These are phyloP conservation scores for Ogataea trehaloabstinens DNA, from an alignment of 805 yeast species.

Conservation along the genomic window DNA sequence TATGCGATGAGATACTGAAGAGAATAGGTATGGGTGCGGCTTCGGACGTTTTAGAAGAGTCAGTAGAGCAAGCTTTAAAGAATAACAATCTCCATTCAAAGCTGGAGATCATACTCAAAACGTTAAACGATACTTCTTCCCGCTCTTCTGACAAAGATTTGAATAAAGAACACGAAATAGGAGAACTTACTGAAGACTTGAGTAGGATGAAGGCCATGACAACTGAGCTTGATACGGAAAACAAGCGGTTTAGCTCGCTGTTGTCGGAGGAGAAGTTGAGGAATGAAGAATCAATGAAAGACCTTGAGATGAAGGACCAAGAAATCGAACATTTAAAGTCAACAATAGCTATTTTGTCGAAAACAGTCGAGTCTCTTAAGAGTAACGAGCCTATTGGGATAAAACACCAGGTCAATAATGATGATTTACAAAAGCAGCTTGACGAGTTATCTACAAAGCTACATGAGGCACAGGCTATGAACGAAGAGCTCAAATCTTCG, in stretches of 20 bases:
- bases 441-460: not conserved
- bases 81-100: not conserved
- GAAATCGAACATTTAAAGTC: not conserved
- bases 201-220: not conserved
- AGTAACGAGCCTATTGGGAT: no score
- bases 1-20: conserved; percentile 11
- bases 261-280: not conserved
- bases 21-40: conserved; percentile 1
- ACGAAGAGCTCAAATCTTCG: conserved; percentile 1
- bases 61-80: not conserved
- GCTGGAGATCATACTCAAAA: not conserved
- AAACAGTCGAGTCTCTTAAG: not conserved
- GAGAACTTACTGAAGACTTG: not conserved
- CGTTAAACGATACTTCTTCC: not conserved
- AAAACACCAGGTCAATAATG: not conserved
- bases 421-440: not conserved
- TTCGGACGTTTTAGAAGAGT: not conserved
- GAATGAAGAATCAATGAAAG: not conserved
- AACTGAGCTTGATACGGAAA: not conserved
- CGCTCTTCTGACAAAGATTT: not conserved
- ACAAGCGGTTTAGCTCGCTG: not conserved
- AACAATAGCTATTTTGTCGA: not conserved
- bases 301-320: not conserved
- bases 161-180: not conserved
- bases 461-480: not conserved